These are phyloP conservation scores for Sabuloglossum arenarium DNA, from an alignment of 495 filamentous ascomycete genomes.

Conservation along the genomic window DNA sequence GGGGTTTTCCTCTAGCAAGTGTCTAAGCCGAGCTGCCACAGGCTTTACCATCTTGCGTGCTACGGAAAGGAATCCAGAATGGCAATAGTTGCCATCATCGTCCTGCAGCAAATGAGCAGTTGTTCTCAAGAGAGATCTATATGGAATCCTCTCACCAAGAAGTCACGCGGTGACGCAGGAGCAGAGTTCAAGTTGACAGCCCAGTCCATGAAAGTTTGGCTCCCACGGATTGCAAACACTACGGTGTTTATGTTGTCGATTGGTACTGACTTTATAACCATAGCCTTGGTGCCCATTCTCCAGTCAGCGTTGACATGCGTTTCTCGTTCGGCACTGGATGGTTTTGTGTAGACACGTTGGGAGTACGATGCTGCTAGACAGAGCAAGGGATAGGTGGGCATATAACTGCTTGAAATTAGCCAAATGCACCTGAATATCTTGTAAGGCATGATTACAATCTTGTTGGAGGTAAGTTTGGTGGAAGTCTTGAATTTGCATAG, in stretches of 20 bases:
- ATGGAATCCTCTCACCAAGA: constrained; percentile 27
- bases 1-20: constrained; percentile 48
- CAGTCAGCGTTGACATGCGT: constrained; percentile 47
- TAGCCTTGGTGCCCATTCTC: constrained; percentile 55
- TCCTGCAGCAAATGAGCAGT: constrained; percentile 24
- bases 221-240: constrained; percentile 63
- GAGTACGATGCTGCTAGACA: constrained; percentile 59
- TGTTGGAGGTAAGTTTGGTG: constrained; percentile 38
- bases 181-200: constrained; percentile 50
- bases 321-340: constrained; percentile 33
- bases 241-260: constrained; percentile 57
- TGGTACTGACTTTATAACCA: constrained; percentile 59
- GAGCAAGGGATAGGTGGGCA: constrained; percentile 47
- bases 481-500: constrained; percentile 61
- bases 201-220: constrained; percentile 66
- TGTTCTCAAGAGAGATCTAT: background rate
- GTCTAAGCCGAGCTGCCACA: constrained; percentile 44
- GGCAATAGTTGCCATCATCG: constrained; percentile 53
- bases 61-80: constrained; percentile 55
- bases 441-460: constrained; percentile 30
- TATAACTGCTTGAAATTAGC: constrained; percentile 24
- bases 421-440: background rate
- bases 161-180: constrained; percentile 38
- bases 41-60: constrained; percentile 53
- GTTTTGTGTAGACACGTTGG: constrained; percentile 44